These are phyloP conservation scores for Purpureocillium takamizusanense DNA, from an alignment of 2,329 filamentous ascomycete species.

Conservation along the genomic window DNA sequence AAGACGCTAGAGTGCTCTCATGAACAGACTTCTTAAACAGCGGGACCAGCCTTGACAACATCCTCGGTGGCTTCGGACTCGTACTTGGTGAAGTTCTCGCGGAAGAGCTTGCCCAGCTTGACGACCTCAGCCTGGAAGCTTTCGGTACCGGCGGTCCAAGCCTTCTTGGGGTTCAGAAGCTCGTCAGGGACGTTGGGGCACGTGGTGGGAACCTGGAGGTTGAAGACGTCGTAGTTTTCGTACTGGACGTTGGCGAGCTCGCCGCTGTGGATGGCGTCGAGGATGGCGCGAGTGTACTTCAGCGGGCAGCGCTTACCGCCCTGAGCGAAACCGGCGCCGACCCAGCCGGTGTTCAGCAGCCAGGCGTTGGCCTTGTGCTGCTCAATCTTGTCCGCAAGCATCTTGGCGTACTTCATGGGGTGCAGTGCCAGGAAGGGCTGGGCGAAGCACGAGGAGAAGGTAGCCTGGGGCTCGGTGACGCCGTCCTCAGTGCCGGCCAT, in stretches of 20 bases:
- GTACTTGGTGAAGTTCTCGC: constrained; percentile 98
- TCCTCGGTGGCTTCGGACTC: constrained; percentile 72
- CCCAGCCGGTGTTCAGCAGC: constrained; percentile 98
- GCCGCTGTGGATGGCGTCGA: constrained; percentile 95
- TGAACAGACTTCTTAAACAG: constrained; percentile 15
- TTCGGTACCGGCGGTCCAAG: constrained; percentile 75
- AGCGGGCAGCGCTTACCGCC: constrained; percentile 95
- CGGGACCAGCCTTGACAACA: constrained; percentile 59
- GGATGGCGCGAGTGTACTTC: constrained; percentile 97
- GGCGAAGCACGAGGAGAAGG: constrained; percentile 98
- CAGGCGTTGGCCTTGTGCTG: constrained; percentile 92
- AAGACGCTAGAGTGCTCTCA: not conserved
- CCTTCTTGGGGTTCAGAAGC: constrained; percentile 87
- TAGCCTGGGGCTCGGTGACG: constrained; percentile 92
- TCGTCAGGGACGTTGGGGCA: constrained; percentile 85
- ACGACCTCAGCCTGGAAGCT: constrained; percentile 81
- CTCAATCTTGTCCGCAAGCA: constrained; percentile 97
- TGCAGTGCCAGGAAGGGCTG: constrained; percentile 98
- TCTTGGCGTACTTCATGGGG: constrained; percentile 97
- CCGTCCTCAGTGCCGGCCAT: constrained; percentile 99
- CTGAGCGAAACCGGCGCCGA: constrained; percentile 81
- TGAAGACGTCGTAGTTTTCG: constrained; percentile 94
- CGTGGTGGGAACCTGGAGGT: constrained; percentile 86
- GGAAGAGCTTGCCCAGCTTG: constrained; percentile 85
- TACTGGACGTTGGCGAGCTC: constrained; percentile 89